Percentiles rank a stretch among this genome's conserved stretches.
Conservation (phyloP, 2,329 filamentous ascomycete genomes). For the Neopestalotiopsis clavispora region DNA sequence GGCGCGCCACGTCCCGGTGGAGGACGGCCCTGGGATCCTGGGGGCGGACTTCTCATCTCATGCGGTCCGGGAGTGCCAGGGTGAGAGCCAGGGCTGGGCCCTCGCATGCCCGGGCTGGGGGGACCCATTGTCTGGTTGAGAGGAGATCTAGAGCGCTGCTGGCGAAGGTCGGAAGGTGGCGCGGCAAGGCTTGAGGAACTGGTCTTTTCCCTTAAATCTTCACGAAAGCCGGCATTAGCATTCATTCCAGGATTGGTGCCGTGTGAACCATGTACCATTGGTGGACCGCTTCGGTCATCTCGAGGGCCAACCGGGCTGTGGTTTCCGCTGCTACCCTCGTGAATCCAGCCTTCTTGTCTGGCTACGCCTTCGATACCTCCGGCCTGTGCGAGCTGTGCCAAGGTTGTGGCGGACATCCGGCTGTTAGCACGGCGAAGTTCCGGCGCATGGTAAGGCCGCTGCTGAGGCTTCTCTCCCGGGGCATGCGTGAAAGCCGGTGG, state of each 20-base stretch:
- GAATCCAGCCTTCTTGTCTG: conserved; percentile 33
- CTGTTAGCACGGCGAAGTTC: conserved; percentile 83
- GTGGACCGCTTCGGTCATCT: conserved; percentile 45
- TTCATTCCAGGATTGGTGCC: conserved; percentile 53
- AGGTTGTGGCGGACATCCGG: conserved; percentile 80
- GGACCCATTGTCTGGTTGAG: conserved; percentile 38
- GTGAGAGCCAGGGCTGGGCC: conserved; percentile 36
- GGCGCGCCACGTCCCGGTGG: conserved; percentile 28
- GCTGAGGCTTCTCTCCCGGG: conserved; percentile 71
- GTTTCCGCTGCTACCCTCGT: conserved; percentile 37
- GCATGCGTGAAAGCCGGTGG: conserved; percentile 83
- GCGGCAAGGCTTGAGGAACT: conserved; percentile 44
- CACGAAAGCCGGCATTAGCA: conserved; percentile 61
- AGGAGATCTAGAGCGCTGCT: conserved; percentile 51
- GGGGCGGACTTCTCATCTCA: conserved; percentile 30
- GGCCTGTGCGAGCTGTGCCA: conserved; percentile 79
- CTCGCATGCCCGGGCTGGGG: conserved; percentile 37
- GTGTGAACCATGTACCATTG: conserved; percentile 55
- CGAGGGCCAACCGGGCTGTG: conserved; percentile 36
- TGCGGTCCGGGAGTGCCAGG: conserved; percentile 19
- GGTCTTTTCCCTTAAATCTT: conserved; percentile 52
- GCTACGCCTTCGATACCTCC: conserved; percentile 53
- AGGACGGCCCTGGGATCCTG: conserved; percentile 30
- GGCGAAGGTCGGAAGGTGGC: conserved; percentile 44
- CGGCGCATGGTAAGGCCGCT: conserved; percentile 73